Percentiles rank a stretch among this genome's conserved stretches.
Evolutionary conservation across 2,329 filamentous ascomycete genomes (phyloP).

Genomic region (Botrytis deweyae): DNA sequence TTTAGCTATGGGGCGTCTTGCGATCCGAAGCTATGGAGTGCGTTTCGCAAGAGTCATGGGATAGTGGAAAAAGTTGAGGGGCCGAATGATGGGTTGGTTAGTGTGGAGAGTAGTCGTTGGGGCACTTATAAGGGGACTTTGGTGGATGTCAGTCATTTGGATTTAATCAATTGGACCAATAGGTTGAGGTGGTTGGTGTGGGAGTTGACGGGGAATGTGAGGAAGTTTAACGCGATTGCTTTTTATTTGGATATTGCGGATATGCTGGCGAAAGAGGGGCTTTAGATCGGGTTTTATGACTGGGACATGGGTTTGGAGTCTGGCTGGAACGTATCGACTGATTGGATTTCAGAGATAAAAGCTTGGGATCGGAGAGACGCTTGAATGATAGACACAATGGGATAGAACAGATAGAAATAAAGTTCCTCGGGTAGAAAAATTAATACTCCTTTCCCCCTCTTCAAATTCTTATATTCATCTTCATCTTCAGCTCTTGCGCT

Average conservation of each 20-base stretch:
- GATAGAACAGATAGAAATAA: not conserved
- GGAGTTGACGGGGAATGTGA: slow-evolving; percentile 51
- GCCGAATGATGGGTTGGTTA: slow-evolving; percentile 67
- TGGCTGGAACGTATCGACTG: not conserved
- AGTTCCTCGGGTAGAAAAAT: not conserved
- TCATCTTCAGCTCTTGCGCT: not conserved
- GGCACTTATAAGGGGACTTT: slow-evolving; percentile 64
- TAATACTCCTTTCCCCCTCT: not conserved
- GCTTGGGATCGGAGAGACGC: not conserved
- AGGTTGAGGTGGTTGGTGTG: slow-evolving; percentile 55
- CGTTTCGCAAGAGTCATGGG: slow-evolving; percentile 54
- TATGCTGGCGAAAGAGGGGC: slow-evolving; percentile 68
- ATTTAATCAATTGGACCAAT: slow-evolving; percentile 69
- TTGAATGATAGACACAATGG: not conserved
- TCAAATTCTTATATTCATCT: not conserved
- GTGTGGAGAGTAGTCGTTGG: slow-evolving; percentile 61
- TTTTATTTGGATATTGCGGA: slow-evolving; percentile 66
- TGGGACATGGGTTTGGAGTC: not conserved
- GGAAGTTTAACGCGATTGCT: slow-evolving; percentile 64
- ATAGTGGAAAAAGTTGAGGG: slow-evolving; percentile 55
- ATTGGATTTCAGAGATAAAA: not conserved
- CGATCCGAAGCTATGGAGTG: slow-evolving; percentile 62
- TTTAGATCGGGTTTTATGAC: slow-evolving; percentile 26
- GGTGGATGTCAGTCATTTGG: slow-evolving; percentile 60
- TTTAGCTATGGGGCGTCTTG: slow-evolving; percentile 61